Base-by-base conservation (phyloP, 2,329 filamentous ascomycete species). In the Berkeleyomyces basicola region DNA sequence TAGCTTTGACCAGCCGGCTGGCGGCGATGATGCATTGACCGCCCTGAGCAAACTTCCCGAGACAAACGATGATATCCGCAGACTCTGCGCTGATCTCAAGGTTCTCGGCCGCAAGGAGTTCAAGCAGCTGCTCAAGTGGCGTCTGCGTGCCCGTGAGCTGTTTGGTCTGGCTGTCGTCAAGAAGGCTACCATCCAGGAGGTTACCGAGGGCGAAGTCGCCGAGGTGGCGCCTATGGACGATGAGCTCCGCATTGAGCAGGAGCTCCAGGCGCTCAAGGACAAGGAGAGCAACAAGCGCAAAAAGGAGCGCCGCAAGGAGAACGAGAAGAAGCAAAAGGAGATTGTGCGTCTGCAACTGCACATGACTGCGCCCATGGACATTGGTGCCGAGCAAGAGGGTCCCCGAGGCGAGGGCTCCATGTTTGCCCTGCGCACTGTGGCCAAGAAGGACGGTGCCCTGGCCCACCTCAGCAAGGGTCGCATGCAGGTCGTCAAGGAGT, bases 331-430 rank as follows among this genome's bases (percentile, higher is more conserved):
- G 74, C 88, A 93, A 68, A 93, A 88, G 68, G 93, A 97, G 67
- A 90, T 97, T 65, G 80, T 95, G n/a, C 85, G 93, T 42, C 87
- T 99, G 86, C 93, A 99, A 73, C 84, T 99, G 77, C 86, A 96
- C 75, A 99, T 99, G 93, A 86, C 86, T 1, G 88, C 90, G 0
- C 93, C 93, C 6, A 93, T 90, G 79, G 93, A 99, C 67, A 96
- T 99, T 66, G 93, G 93, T 69, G 82, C 95, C 75, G 93, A 96
- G 71, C 90, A 93, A 73, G 76, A 82, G 33, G 89, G 89, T 0
- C 87, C 88, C 0, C 78, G 82, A 59, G 91, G 89, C 33, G 85
- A 90, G 49, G 88, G 90, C 55, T 79, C 88, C 37, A 93, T 96
- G 78, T 99, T 99, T 71, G 83, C 83, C 2, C 79, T 97, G 57